These are phyloP conservation scores for Pestalotiopsis sp. DNA, from an alignment of 2,329 filamentous ascomycete genomes.

Conservation along the genomic window DNA sequence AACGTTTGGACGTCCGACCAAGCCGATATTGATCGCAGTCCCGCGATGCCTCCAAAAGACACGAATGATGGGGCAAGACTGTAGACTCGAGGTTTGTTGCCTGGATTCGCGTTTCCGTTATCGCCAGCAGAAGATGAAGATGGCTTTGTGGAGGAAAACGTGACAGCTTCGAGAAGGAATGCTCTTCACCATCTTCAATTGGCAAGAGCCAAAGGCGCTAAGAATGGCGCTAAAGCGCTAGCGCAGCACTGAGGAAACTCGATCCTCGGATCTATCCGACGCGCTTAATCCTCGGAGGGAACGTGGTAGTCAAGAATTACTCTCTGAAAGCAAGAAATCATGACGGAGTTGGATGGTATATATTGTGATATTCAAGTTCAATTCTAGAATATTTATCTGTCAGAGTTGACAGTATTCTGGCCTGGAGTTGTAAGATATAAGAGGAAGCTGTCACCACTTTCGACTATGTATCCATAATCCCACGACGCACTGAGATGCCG, in stretches of 20 bases:
- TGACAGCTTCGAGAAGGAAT: background rate
- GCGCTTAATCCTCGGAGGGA: background rate
- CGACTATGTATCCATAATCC: background rate
- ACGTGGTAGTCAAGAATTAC: background rate
- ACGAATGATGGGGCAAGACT: too few species aligned
- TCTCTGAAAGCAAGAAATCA: too few species aligned
- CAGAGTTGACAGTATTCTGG: too few species aligned
- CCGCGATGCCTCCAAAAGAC: too few species aligned
- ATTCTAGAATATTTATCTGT: too few species aligned
- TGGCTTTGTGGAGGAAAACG: background rate
- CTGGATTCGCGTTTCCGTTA: too few species aligned
- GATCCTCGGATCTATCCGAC: background rate
- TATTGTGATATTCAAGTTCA: too few species aligned
- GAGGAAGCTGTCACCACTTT: background rate
- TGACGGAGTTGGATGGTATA: too few species aligned
- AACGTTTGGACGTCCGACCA: too few species aligned
- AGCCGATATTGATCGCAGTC: too few species aligned
- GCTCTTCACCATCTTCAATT: background rate
- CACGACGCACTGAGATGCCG: background rate
- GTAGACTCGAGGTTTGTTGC: too few species aligned
- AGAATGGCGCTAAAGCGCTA: background rate
- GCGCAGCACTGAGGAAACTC: background rate
- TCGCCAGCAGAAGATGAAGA: background rate
- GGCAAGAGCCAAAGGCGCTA: background rate
- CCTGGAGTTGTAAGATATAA: too few species aligned